Evolutionary conservation across 1,284 basidiomycete species (phyloP).

Genomic region (Puccinia triticina): DNA sequence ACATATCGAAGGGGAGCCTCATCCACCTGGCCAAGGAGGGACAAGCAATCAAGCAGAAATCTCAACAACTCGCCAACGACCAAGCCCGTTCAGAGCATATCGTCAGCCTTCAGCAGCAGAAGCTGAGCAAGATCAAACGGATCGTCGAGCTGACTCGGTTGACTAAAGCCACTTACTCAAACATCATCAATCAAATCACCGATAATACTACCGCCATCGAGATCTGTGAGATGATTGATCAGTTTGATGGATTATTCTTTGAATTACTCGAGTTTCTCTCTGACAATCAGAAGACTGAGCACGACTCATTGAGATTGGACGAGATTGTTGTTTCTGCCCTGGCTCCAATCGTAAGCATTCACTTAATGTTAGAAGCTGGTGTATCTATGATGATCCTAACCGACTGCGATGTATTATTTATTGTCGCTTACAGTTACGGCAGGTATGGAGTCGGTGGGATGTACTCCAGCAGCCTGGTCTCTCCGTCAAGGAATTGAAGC

Average conservation of each 20-base stretch:
- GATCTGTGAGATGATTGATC: constrained; percentile 70
- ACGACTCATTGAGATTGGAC: constrained; percentile 65
- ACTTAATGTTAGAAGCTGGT: constrained; percentile 53
- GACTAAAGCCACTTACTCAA: constrained; percentile 31
- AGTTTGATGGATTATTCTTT: constrained; percentile 72
- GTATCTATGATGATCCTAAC: constrained; percentile 55
- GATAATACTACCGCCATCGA: constrained; percentile 32
- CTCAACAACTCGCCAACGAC: constrained; percentile 74
- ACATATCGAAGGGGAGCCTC: constrained; percentile 78
- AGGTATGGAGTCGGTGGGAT: constrained; percentile 71
- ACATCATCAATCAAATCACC: constrained; percentile 35
- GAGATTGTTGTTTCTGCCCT: constrained; percentile 90
- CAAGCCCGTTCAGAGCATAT: constrained; percentile 70
- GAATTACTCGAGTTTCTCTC: constrained; percentile 79
- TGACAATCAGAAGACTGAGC: constrained; percentile 64
- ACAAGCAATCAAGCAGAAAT: constrained; percentile 75
- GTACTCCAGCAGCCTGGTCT: constrained; percentile 72
- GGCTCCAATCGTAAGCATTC: constrained; percentile 69
- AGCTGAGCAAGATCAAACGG: constrained; percentile 54
- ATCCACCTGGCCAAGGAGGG: constrained; percentile 87
- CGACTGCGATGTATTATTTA: constrained; percentile 52
- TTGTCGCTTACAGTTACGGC: constrained; percentile 64
- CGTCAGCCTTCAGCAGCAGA: constrained; percentile 62
- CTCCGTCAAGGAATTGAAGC: constrained; percentile 66
- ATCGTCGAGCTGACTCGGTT: constrained; percentile 40